Evolutionary conservation across 2,329 filamentous ascomycete genomes (phyloP).

Genomic region (Daldinia eschscholtzii): DNA sequence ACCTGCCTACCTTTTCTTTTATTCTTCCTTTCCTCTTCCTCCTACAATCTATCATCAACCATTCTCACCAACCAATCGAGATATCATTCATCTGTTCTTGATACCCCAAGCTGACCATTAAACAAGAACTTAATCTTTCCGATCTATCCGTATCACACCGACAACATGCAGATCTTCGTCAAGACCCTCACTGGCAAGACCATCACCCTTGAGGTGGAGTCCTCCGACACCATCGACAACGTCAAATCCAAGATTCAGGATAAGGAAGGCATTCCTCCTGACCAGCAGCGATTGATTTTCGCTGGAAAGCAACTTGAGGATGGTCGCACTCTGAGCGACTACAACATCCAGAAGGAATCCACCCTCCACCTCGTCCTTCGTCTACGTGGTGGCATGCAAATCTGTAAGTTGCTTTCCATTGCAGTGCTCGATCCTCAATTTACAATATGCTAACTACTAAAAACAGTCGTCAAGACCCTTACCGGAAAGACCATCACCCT

Average conservation of each 20-base stretch:
- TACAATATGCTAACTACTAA: slow-evolving; percentile 33
- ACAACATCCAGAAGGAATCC: slow-evolving; percentile 73
- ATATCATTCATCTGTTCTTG: slow-evolving; percentile 1
- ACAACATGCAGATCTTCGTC: slow-evolving; percentile 96
- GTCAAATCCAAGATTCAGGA: slow-evolving; percentile 93
- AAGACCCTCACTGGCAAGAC: slow-evolving; percentile 97
- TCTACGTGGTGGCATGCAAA: slow-evolving; percentile 75
- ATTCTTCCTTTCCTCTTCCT: slow-evolving; percentile 34
- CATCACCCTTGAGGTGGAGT: slow-evolving; percentile 84
- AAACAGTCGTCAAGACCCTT: slow-evolving; percentile 78
- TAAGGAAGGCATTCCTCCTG: slow-evolving; percentile 89
- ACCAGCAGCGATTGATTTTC: slow-evolving; percentile 87
- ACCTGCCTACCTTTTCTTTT: slow-evolving; percentile 29
- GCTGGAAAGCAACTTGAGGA: slow-evolving; percentile 68
- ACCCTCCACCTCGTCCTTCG: slow-evolving; percentile 82
- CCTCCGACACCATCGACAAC: slow-evolving; percentile 84
- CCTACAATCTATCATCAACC: slow-evolving; percentile 26
- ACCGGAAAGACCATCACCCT: slow-evolving; percentile 96
- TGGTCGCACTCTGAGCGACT: slow-evolving; percentile 66
- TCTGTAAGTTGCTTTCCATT: slow-evolving; percentile 64
- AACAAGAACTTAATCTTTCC: slow-evolving; percentile 45
- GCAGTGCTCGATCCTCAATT: not conserved
- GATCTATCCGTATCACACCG: slow-evolving; percentile 46
- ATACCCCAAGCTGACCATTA: not conserved
- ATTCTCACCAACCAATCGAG: not conserved